These are phyloP conservation scores for Cupressus sempervirens DNA, from an alignment of 75 land plant species.

Conservation along the genomic window DNA sequence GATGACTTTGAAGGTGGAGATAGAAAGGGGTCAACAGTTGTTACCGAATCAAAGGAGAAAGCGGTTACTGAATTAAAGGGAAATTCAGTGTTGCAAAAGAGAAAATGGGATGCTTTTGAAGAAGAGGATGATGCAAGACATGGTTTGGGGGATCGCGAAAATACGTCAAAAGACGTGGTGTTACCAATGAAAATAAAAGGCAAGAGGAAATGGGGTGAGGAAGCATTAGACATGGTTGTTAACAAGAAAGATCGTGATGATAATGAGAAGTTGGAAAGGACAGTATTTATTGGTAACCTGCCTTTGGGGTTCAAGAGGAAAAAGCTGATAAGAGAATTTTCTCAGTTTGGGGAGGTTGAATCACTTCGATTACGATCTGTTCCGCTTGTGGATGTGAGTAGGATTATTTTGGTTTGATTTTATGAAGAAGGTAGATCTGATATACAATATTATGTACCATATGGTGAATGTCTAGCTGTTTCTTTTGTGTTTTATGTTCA, in stretches of 20 bases:
- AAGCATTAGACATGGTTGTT: slow-evolving; percentile 26
- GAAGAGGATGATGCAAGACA: slow-evolving; percentile 35
- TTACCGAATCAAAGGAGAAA: neutral
- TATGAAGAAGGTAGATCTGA: neutral
- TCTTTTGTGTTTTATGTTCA: neutral
- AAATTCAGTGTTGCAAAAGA: slow-evolving; percentile 34
- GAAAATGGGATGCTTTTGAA: slow-evolving; percentile 62
- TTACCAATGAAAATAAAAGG: slow-evolving; percentile 17
- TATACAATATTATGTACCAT: neutral
- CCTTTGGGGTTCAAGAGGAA: slow-evolving; percentile 76
- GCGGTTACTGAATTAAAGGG: neutral
- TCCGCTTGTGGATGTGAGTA: slow-evolving; percentile 77
- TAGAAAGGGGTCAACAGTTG: neutral
- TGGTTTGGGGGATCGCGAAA: slow-evolving; percentile 5
- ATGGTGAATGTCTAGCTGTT: neutral
- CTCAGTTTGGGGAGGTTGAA: slow-evolving; percentile 75
- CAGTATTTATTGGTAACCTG: slow-evolving; percentile 94
- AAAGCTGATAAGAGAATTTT: slow-evolving; percentile 64
- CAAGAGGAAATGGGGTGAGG: slow-evolving; percentile 34
- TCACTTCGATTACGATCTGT: slow-evolving; percentile 89
- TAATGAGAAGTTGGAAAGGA: slow-evolving; percentile 74
- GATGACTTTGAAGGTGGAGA: neutral
- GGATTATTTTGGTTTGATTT: neutral
- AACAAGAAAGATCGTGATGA: slow-evolving; percentile 63
- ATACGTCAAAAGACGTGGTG: slow-evolving; percentile 22